phyloP scores from a whole-genome alignment of 352 stramenopile species.

The Globisporangium nunn region DNA sequence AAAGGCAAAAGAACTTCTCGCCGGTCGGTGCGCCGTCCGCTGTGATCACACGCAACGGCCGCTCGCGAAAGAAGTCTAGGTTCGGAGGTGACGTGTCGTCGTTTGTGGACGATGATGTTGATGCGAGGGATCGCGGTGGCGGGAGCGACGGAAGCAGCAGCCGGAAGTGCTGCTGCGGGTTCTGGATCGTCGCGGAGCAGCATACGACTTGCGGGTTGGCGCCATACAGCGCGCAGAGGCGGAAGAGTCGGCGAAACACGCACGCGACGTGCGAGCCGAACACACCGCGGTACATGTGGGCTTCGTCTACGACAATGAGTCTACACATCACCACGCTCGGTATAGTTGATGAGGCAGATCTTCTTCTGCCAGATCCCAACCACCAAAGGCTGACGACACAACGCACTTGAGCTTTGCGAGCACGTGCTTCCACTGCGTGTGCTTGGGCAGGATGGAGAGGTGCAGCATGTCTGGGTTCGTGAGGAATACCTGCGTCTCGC shows the following conservation, averaged over 20 bases:
- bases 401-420: constrained; percentile 86
- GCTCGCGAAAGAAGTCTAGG: constrained; percentile 58
- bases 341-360: neutral
- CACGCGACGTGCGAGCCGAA: constrained; percentile 82
- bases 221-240: constrained; percentile 80
- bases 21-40: constrained; percentile 87
- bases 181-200: constrained; percentile 95
- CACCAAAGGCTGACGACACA: neutral
- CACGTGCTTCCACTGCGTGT: constrained; percentile 86
- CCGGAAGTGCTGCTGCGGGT: constrained; percentile 90
- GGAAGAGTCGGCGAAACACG: constrained; percentile 88
- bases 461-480: constrained; percentile 99
- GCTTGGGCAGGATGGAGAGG: constrained; percentile 92
- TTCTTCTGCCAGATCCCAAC: no score
- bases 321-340: constrained; percentile 15
- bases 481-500: constrained; percentile 92
- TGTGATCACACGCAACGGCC: constrained; percentile 67
- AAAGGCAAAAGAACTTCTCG: constrained; percentile 93
- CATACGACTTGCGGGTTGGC: constrained; percentile 87
- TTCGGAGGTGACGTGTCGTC: constrained; percentile 18
- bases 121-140: constrained; percentile 1
- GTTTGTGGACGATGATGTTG: neutral
- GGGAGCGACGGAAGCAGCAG: constrained; percentile 80
- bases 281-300: constrained; percentile 93
- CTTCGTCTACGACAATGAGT: constrained; percentile 77